Conservation (phyloP, 2,329 filamentous ascomycete genomes). For the Hymenoscyphus fraxineus region DNA sequence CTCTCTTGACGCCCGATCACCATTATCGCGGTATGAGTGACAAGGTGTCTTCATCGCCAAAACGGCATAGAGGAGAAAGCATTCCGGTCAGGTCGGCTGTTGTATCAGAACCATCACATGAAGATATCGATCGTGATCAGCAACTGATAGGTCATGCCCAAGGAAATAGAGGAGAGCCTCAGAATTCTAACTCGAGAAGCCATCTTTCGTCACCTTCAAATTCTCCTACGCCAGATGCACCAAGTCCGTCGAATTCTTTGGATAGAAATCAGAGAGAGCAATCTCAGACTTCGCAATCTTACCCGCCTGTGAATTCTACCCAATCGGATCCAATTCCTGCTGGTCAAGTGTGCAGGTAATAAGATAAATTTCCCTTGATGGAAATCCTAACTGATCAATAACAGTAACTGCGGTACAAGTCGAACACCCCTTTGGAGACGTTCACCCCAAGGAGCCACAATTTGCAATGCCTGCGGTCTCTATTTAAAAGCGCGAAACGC, state of each 20-base stretch:
- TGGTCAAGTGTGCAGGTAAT: conserved; percentile 71
- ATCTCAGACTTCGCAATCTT: conserved; percentile 16
- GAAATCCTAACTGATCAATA: conserved; percentile 18
- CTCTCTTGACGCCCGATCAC: conserved; percentile 32
- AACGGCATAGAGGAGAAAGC: conserved; percentile 21
- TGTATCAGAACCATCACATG: conserved; percentile 24
- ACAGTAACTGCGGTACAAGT: conserved; percentile 90
- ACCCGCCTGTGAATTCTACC: conserved; percentile 9
- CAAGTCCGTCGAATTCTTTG: conserved; percentile 19
- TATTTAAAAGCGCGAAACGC: conserved; percentile 94
- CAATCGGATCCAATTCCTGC: conserved; percentile 37
- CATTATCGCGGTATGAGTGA: conserved; percentile 24
- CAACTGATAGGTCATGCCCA: conserved; percentile 27
- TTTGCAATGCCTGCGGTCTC: conserved; percentile 95
- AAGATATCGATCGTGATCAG: conserved; percentile 28
- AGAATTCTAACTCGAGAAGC: conserved; percentile 10
- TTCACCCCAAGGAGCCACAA: conserved; percentile 87
- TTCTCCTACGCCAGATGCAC: conserved; percentile 17
- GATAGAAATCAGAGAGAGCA: conserved; percentile 23
- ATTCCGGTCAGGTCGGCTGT: conserved; percentile 23
- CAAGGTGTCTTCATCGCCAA: conserved; percentile 20
- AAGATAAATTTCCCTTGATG: conserved; percentile 9
- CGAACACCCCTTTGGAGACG: conserved; percentile 92
- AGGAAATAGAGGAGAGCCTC: conserved; percentile 12
- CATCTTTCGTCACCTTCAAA: conserved; percentile 21